Conservation (phyloP, 202 grass and related monocot genomes). For the Bolboschoenoplectus hybrid region DNA sequence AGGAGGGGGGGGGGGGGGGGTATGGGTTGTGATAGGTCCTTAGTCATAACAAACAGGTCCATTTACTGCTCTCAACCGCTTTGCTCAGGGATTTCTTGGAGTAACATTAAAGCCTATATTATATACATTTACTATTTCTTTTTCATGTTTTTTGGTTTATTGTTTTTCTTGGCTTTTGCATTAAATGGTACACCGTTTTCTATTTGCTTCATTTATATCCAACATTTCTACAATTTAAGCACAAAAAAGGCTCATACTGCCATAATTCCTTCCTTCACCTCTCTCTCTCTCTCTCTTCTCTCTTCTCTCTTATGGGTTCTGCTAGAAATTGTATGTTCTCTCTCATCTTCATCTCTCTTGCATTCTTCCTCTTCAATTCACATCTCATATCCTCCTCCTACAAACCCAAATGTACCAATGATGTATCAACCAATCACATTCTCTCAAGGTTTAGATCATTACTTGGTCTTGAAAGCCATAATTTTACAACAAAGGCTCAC, state of each 20-base stretch:
- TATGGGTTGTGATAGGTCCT: neutral
- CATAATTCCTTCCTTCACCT: conserved; percentile 10
- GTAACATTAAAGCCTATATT: conserved; percentile 51
- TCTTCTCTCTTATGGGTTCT: conserved; percentile 51
- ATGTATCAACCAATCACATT: conserved; percentile 18
- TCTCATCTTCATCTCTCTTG: conserved; percentile 46
- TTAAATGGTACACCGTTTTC: neutral
- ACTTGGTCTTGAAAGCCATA: conserved; percentile 33
- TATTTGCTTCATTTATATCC: conserved; percentile 28
- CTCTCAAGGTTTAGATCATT: conserved; percentile 41
- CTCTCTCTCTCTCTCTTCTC: conserved; percentile 39
- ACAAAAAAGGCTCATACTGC: conserved; percentile 20
- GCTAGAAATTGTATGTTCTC: conserved; percentile 40
- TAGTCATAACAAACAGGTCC: conserved; percentile 27
- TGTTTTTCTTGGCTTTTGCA: conserved; percentile 10
- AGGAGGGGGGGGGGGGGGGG: neutral
- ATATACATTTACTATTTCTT: neutral
- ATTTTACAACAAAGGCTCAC: conserved; percentile 24
- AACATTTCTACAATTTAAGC: conserved; percentile 17
- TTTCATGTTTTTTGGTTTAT: conserved; percentile 31
- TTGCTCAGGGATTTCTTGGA: conserved; percentile 52
- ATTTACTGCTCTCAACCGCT: conserved; percentile 49
- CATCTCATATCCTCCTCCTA: conserved; percentile 35
- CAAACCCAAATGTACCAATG: neutral
- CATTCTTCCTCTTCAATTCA: conserved; percentile 45